Base-by-base conservation (phyloP, 345 rosid genomes). In the Gossypium raimondii region DNA sequence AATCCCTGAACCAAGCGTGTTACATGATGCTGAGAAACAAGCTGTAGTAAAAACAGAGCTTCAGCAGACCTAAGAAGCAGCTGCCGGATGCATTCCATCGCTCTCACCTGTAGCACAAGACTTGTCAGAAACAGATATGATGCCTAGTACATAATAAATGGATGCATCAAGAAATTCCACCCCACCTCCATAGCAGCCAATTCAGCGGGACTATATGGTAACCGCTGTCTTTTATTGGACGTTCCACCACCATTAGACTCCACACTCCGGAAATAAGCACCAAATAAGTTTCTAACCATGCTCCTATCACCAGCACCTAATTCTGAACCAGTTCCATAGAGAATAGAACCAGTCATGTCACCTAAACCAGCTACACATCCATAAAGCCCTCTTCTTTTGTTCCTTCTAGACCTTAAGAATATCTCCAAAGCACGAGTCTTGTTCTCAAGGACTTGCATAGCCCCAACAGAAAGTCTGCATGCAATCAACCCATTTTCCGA, bases 61-160 rank as follows among this genome's bases (percentile, higher is more conserved):
- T 95, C 99, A 67, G 97, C 92, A 78, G 98, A 95, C 88, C 99
- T 85, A 84, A 90, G 93, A 85, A 95, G 93, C 87, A 93, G 80
- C 78, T 95, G 99, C 70, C 99, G 85, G 72, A 95, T 85, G 73
- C 98, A 93, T 80, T 95, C 99, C 99, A 91, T 93, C 13, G 97
- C 93, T 83, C 97, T 87, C 75, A 93, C 97, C 99, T 95, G 88
- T 66, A 79, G 76, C 59, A 73, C 7, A 38, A 58, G 55, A 81
- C 52, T 72, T 56, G 41, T 73, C 65, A 63, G 44, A 73, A 76
- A 22, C 20, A 73, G 45, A 70, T 80, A 76, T 10, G 78, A 38
- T 22, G 7, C 43, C 44, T 45, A 67, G 71, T 29, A 64, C 61
- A 57, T 69, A 22, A 77, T n/a, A 57, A 63, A 59, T 5, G 63